phyloP scores from a whole-genome alignment of 257 asterid genomes.

The Solanum rostratum region DNA sequence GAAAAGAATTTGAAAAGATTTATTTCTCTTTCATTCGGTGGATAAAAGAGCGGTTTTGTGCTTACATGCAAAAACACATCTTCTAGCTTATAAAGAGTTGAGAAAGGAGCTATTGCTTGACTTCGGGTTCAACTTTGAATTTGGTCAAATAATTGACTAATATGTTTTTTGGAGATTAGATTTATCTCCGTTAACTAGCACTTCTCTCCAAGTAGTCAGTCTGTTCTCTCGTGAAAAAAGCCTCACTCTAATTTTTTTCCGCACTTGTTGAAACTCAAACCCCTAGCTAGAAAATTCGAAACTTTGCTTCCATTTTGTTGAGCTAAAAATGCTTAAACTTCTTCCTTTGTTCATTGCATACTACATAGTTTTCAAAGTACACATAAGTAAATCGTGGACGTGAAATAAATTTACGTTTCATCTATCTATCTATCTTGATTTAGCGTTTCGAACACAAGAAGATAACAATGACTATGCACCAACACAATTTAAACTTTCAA shows the following conservation, averaged over 20 bases:
- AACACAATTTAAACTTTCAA: not conserved
- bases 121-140: not conserved
- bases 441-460: not conserved
- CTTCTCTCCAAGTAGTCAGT: too few relatives aligned
- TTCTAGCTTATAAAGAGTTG: not conserved
- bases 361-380: not conserved
- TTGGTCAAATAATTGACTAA: not conserved
- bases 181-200: too few relatives aligned
- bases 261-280: not conserved
- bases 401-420: not conserved
- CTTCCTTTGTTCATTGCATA: not conserved
- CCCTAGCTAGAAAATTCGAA: too few relatives aligned
- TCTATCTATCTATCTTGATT: not conserved
- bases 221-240: too few relatives aligned
- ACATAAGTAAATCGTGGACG: not conserved
- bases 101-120: not conserved
- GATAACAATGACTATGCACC: not conserved
- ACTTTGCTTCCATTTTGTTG: too few relatives aligned
- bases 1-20: too few relatives aligned
- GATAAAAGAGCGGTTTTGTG: not conserved
- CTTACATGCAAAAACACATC: not conserved
- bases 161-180: not conserved
- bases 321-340: too few relatives aligned
- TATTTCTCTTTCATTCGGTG: too few relatives aligned
- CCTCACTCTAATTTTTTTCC: not conserved